phyloP scores from a whole-genome alignment of 352 stramenopile genomes.

The Elongisporangium anandrum region DNA sequence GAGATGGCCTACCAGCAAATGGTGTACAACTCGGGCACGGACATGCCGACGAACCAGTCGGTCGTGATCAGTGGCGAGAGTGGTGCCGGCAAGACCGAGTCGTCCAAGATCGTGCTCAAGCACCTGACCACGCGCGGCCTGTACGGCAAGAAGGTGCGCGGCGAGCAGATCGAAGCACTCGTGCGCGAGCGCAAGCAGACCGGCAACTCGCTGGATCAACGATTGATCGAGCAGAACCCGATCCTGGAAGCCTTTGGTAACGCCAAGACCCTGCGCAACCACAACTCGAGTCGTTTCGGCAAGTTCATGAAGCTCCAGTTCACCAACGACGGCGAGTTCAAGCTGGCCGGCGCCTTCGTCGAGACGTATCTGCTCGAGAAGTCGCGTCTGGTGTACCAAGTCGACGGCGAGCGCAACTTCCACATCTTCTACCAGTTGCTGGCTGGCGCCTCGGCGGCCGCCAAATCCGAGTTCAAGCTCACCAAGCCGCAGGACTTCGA shows the following conservation, averaged over 20 bases:
- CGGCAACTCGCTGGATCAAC: constrained; percentile 67
- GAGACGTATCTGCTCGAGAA: constrained; percentile 89
- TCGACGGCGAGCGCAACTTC: constrained; percentile 92
- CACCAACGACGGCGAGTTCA: constrained; percentile 80
- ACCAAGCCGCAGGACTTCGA: constrained; percentile 84
- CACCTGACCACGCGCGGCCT: constrained; percentile 83
- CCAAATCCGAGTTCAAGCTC: constrained; percentile 60
- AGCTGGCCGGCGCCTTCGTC: constrained; percentile 80
- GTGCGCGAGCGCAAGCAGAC: constrained; percentile 45
- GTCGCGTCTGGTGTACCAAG: constrained; percentile 85
- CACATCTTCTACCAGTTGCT: constrained; percentile 95
- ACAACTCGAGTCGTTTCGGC: constrained; percentile 94
- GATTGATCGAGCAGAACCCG: constrained; percentile 89
- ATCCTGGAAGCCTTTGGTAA: constrained; percentile 96
- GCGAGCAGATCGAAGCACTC: constrained; percentile 65
- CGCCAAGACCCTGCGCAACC: constrained; percentile 92
- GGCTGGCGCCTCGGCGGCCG: constrained; percentile 43
- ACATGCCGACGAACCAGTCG: constrained; percentile 84
- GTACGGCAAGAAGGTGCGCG: constrained; percentile 81
- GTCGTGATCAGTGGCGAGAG: constrained; percentile 86
- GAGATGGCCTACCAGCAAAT: constrained; percentile 92
- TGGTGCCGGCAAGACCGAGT: constrained; percentile 88
- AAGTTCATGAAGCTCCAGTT: constrained; percentile 97
- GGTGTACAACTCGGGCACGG: constrained; percentile 83
- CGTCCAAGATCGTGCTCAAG: constrained; percentile 88